These are phyloP conservation scores for Cyclospora cayetanensis DNA, from an alignment of 169 alveolate species.

Conservation along the genomic window DNA sequence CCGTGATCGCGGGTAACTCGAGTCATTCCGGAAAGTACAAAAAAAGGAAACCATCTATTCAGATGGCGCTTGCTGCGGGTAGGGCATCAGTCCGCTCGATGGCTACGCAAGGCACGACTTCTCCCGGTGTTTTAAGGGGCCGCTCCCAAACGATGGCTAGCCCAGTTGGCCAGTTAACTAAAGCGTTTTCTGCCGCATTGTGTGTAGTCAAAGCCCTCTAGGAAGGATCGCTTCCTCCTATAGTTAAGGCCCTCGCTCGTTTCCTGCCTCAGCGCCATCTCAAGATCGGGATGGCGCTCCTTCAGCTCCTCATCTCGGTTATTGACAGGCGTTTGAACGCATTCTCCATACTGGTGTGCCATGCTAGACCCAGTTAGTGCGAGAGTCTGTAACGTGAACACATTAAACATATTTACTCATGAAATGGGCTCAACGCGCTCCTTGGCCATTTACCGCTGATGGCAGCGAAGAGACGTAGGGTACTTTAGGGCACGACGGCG, in stretches of 20 bases:
- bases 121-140: background rate
- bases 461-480: conserved; percentile 6
- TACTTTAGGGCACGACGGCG: conserved; percentile 12
- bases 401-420: no score
- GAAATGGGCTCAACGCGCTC: no score
- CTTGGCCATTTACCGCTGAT: background rate
- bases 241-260: background rate
- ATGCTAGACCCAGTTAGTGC: no score
- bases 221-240: conserved; percentile 41
- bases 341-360: background rate
- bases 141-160: no score
- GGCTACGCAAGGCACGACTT: no score
- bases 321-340: background rate
- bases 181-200: conserved; percentile 47
- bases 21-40: background rate
- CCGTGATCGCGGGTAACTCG: conserved; percentile 20
- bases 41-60: background rate
- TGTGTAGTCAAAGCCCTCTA: conserved; percentile 16
- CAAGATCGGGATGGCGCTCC: background rate
- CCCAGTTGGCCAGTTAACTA: conserved; percentile 10
- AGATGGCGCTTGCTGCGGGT: background rate
- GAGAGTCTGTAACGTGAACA: no score
- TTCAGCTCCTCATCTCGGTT: conserved; percentile 12
- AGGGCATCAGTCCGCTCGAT: background rate
- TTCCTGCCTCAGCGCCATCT: background rate